Conservation (phyloP, 2,329 filamentous ascomycete genomes). For the Fusarium sp. region DNA sequence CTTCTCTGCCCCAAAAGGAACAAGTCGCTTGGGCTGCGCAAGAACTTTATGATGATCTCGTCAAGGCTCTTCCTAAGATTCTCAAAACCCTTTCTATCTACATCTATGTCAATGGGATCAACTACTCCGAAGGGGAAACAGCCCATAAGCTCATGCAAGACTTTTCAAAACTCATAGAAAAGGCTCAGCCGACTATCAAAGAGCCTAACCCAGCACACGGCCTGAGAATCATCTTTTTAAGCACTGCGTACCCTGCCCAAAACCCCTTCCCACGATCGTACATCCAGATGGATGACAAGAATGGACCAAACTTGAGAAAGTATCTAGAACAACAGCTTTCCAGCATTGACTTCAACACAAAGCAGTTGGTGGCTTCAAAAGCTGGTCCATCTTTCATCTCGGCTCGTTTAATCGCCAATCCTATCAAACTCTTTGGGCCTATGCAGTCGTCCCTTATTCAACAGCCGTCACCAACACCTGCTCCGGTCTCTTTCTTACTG, state of each 20-base stretch:
- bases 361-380: neutral
- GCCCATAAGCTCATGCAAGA: constrained; percentile 4
- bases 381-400: constrained; percentile 1
- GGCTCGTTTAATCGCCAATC: constrained; percentile 1
- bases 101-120: constrained; percentile 2
- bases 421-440: constrained; percentile 3
- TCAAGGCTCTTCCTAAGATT: neutral
- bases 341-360: neutral
- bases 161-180: constrained; percentile 13
- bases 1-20: neutral
- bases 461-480: constrained; percentile 1
- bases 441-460: constrained; percentile 5
- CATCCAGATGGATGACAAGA: constrained; percentile 6
- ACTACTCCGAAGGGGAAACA: constrained; percentile 8
- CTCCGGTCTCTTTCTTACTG: constrained; percentile 1
- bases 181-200: neutral
- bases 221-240: constrained; percentile 1
- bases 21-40: neutral
- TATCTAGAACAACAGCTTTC: constrained; percentile 1
- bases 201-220: neutral
- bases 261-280: neutral
- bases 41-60: neutral
- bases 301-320: neutral
- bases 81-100: neutral
- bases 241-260: neutral